Percentiles rank a stretch among this genome's conserved stretches.
These are phyloP conservation scores for Aspergillus vadensis DNA, from an alignment of 2,329 filamentous ascomycete species.

Conservation along the genomic window DNA sequence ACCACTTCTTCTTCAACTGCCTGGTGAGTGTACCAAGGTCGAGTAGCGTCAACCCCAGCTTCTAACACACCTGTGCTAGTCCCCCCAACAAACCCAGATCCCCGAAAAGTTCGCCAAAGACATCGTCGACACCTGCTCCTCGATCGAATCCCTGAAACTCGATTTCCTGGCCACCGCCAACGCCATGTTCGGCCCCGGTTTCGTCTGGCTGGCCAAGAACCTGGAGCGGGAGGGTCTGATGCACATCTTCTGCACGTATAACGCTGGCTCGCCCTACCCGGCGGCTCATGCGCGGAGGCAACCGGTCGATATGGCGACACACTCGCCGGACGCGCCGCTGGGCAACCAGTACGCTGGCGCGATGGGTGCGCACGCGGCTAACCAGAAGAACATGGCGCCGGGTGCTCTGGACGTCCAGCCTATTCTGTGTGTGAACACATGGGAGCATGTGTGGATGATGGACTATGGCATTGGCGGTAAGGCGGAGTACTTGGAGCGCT, in stretches of 20 bases:
- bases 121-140: slow-evolving; percentile 74
- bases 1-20: slow-evolving; percentile 58
- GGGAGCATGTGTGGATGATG: slow-evolving; percentile 89
- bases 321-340: slow-evolving; percentile 35
- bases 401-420: slow-evolving; percentile 63
- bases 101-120: slow-evolving; percentile 58
- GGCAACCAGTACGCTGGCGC: slow-evolving; percentile 41
- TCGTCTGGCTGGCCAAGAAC: slow-evolving; percentile 85
- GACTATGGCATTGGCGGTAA: slow-evolving; percentile 82
- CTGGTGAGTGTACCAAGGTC: slow-evolving; percentile 36
- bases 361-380: slow-evolving; percentile 37
- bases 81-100: slow-evolving; percentile 53
- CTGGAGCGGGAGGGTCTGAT: slow-evolving; percentile 50
- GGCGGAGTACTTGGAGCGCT: slow-evolving; percentile 70
- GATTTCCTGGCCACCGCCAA: slow-evolving; percentile 80
- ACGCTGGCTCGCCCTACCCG: slow-evolving; percentile 84
- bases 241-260: slow-evolving; percentile 83
- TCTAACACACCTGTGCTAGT: slow-evolving; percentile 21
- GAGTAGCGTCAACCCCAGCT: background rate
- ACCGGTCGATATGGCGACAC: slow-evolving; percentile 50
- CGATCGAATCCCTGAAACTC: slow-evolving; percentile 75
- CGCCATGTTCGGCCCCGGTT: slow-evolving; percentile 95
- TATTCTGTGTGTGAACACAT: slow-evolving; percentile 89
- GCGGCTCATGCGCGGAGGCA: slow-evolving; percentile 79
- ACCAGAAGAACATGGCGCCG: slow-evolving; percentile 41